Conservation (phyloP, 2,329 filamentous ascomycete species). For the Ascocoryne sarcoides region DNA sequence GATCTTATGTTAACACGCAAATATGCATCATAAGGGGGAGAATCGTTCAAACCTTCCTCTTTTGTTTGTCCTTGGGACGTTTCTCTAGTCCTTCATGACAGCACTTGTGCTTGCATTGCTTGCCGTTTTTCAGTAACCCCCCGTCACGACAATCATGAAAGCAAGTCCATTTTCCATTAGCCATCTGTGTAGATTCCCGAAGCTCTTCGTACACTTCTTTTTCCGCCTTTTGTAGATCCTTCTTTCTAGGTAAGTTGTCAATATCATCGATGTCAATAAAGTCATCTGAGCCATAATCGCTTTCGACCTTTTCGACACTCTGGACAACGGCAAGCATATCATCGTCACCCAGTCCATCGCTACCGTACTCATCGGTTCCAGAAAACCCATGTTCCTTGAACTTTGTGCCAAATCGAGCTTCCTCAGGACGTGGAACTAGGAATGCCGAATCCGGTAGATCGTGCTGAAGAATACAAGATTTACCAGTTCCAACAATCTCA, state of each 20-base stretch:
- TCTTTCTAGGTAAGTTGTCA: conserved; percentile 25
- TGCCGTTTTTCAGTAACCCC: conserved; percentile 31
- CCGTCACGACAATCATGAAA: conserved; percentile 54
- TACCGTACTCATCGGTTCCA: conserved; percentile 21
- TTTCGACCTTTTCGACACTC: conserved; percentile 14
- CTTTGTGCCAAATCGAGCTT: conserved; percentile 1
- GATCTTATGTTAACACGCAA: too few species aligned
- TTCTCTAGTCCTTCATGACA: conserved; percentile 64
- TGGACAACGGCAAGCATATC: conserved; percentile 33
- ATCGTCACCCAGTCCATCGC: conserved; percentile 33
- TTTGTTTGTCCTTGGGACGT: conserved; percentile 29
- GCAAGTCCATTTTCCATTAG: conserved; percentile 67
- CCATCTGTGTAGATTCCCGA: conserved; percentile 41
- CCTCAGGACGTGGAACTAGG: conserved; percentile 6
- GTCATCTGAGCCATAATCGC: conserved; percentile 32
- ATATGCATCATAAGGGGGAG: too few species aligned
- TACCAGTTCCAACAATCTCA: conserved; percentile 59
- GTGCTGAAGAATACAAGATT: conserved; percentile 18
- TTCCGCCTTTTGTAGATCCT: conserved; percentile 3
- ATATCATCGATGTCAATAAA: conserved; percentile 46
- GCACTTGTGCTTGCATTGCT: conserved; percentile 60
- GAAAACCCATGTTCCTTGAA: neutral
- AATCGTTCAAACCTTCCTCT: conserved; percentile 1
- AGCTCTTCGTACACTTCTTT: conserved; percentile 1
- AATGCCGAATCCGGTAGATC: conserved; percentile 31